A percentile compares a stretch with the other conserved stretches of the same genome.
Evolutionary conservation across 441 rosid species (phyloP).

Genomic region (Jatropha podagrica): DNA sequence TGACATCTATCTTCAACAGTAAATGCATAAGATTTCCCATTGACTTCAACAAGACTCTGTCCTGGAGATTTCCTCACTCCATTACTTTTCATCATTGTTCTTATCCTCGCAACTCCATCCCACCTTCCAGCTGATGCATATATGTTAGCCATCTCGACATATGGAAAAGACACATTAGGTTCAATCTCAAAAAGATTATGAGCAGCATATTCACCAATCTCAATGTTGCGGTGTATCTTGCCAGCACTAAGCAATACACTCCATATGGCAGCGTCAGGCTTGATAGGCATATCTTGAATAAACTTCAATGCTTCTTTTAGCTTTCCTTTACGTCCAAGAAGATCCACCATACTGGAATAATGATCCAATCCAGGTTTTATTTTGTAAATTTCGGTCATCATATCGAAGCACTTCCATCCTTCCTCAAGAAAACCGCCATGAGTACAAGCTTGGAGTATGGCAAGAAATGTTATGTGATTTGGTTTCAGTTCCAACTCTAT

Average conservation of each 20-base stretch:
- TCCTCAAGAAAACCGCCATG: constrained; percentile 58
- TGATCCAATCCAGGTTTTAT: constrained; percentile 55
- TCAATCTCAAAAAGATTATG: constrained; percentile 39
- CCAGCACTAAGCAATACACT: constrained; percentile 58
- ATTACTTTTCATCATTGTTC: constrained; percentile 54
- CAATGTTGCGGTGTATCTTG: constrained; percentile 43
- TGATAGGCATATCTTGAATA: constrained; percentile 41
- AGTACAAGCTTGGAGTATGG: constrained; percentile 56
- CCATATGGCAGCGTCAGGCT: constrained; percentile 68
- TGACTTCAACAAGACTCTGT: constrained; percentile 47
- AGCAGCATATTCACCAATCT: constrained; percentile 50
- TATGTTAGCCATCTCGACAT: constrained; percentile 62
- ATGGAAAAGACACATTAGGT: constrained; percentile 47
- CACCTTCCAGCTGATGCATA: constrained; percentile 61
- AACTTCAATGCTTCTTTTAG: constrained; percentile 49
- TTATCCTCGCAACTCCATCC: constrained; percentile 51
- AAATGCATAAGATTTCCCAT: constrained; percentile 46
- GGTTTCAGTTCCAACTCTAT: constrained; percentile 39
- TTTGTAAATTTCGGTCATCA: constrained; percentile 39
- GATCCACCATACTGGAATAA: constrained; percentile 64
- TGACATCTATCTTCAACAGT: constrained; percentile 57
- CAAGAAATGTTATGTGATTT: constrained; percentile 59
- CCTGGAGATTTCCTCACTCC: constrained; percentile 59
- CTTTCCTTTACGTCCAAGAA: constrained; percentile 63
- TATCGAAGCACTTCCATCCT: constrained; percentile 52